Evolutionary conservation across 768 basidiomycete species (phyloP).

Genomic region (Erythrobasidium yunnanense): DNA sequence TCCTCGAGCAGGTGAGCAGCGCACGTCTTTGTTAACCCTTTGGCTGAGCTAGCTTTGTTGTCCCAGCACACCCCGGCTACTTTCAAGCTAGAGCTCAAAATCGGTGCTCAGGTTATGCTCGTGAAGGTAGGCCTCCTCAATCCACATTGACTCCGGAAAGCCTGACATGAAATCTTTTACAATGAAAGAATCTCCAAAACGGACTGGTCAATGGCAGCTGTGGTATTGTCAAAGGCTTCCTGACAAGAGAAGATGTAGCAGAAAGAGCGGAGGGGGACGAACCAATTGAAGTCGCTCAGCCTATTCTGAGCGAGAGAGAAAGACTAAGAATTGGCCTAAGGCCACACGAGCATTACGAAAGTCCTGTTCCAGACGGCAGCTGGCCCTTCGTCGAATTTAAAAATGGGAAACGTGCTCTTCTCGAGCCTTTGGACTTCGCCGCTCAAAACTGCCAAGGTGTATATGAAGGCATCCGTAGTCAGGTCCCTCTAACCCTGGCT

Average conservation of each 20-base stretch:
- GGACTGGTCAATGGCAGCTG: background rate
- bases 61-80: background rate
- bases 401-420: background rate
- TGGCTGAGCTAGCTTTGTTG: background rate
- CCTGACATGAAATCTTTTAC: no score
- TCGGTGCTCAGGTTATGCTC: conserved; percentile 81
- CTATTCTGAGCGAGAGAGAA: background rate
- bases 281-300: background rate
- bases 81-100: conserved; percentile 53
- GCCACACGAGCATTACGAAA: background rate
- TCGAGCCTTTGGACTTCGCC: background rate
- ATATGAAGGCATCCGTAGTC: background rate
- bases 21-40: background rate
- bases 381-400: conserved; percentile 19
- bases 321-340: background rate
- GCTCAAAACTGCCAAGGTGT: background rate
- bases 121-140: conserved; percentile 46
- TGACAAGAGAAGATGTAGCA: background rate
- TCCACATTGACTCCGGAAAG: no score
- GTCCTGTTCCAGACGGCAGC: background rate
- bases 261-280: background rate
- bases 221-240: background rate
- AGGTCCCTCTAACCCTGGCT: background rate
- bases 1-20: background rate
- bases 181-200: no score